A percentile compares a stretch with the other conserved stretches of the same genome.
Evolutionary conservation across 1,139 yeast species (phyloP).

Genomic region (Nematodospora anomalae): DNA sequence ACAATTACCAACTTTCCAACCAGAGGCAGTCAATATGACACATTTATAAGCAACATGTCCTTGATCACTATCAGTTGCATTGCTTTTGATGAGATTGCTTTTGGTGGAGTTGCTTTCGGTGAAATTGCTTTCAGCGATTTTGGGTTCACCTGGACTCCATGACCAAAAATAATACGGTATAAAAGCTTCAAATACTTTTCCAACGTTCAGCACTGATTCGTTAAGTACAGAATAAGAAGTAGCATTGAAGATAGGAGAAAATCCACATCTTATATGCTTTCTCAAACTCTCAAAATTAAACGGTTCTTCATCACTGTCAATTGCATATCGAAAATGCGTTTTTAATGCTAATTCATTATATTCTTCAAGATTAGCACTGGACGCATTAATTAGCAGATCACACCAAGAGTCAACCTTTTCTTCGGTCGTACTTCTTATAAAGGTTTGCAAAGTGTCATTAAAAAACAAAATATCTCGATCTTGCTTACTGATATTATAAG

Average conservation of each 20-base stretch:
- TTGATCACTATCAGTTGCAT: constrained; percentile 14
- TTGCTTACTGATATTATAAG: constrained; percentile 20
- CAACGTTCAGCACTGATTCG: constrained; percentile 12
- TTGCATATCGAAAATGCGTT: constrained; percentile 40
- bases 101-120: constrained; percentile 43
- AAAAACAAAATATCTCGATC: constrained; percentile 27
- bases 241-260: constrained; percentile 56
- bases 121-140: not conserved
- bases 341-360: constrained; percentile 20
- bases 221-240: constrained; percentile 24
- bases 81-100: not conserved
- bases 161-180: constrained; percentile 57
- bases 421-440: constrained; percentile 13
- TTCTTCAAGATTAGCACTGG: not conserved
- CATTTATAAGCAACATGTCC: constrained; percentile 54
- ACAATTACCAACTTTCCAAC: constrained; percentile 69
- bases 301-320: constrained; percentile 29
- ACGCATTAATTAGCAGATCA: constrained; percentile 5
- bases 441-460: constrained; percentile 16
- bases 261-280: constrained; percentile 52
- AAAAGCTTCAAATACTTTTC: constrained; percentile 23
- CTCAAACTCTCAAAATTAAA: constrained; percentile 35
- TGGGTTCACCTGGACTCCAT: constrained; percentile 65
- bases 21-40: constrained; percentile 49
- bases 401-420: constrained; percentile 11